Percentiles rank a stretch among this genome's conserved stretches.
Evolutionary conservation across 345 rosid genomes (phyloP).

Genomic region (Balakata baccata): DNA sequence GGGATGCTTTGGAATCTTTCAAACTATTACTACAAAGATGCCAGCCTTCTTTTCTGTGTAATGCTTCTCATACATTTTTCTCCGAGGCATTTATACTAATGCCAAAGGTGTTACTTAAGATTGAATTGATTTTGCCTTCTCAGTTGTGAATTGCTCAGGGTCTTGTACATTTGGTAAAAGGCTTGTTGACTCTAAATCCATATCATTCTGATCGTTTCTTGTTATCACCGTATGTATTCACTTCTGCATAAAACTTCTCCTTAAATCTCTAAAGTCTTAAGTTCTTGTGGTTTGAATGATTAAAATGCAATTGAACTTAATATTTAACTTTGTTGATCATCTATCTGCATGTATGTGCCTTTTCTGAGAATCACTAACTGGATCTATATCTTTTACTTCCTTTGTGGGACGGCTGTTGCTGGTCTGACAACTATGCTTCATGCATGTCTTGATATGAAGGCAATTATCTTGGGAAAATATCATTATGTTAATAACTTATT

Average conservation of each 20-base stretch:
- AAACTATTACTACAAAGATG: conserved; percentile 89
- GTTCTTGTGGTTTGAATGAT: background rate
- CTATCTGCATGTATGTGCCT: background rate
- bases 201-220: conserved; percentile 90
- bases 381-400: background rate
- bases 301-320: background rate
- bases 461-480: conserved; percentile 75
- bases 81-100: background rate
- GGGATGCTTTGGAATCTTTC: conserved; percentile 98
- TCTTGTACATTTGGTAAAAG: conserved; percentile 89
- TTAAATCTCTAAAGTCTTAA: background rate
- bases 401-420: conserved; percentile 76
- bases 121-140: conserved; percentile 21
- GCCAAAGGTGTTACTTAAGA: conserved; percentile 1
- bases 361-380: background rate
- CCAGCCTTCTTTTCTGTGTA: conserved; percentile 88
- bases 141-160: conserved; percentile 98
- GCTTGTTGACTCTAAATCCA: conserved; percentile 83
- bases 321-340: background rate
- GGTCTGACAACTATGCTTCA: conserved; percentile 74
- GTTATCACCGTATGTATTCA: conserved; percentile 69
- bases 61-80: conserved; percentile 20
- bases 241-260: background rate
- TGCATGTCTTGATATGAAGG: conserved; percentile 88
- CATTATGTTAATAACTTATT: conserved; percentile 70